These are phyloP conservation scores for Fraxinus paxiana DNA, from an alignment of 305 asterid genomes.

Conservation along the genomic window DNA sequence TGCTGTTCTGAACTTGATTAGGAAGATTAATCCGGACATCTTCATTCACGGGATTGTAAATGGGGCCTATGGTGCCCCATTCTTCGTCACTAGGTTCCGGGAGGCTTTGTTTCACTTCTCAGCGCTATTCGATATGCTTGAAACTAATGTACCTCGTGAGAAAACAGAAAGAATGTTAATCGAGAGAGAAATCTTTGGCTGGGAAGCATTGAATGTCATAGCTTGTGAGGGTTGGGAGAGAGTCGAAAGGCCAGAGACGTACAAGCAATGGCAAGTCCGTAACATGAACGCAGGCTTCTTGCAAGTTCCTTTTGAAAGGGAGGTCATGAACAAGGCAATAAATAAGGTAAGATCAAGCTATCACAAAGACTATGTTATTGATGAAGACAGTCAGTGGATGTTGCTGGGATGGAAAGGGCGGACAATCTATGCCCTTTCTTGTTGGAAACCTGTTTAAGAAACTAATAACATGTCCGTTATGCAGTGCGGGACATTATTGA, in stretches of 20 bases:
- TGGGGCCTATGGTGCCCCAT: conserved; percentile 67
- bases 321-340: conserved; percentile 40
- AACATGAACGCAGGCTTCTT: conserved; percentile 54
- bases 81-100: conserved; percentile 65
- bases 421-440: not conserved
- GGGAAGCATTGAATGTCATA: not conserved
- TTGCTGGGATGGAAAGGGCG: not conserved
- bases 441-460: not conserved
- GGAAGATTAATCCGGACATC: conserved; percentile 53
- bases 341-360: conserved; percentile 44
- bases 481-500: not conserved
- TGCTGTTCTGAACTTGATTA: conserved; percentile 50
- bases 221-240: conserved; percentile 54
- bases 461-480: not conserved
- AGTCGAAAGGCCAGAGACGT: conserved; percentile 75
- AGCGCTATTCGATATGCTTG: conserved; percentile 74
- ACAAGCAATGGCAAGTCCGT: conserved; percentile 79
- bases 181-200: not conserved
- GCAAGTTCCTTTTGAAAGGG: conserved; percentile 45
- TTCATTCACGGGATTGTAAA: conserved; percentile 66
- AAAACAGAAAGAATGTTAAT: conserved; percentile 20
- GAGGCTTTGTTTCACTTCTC: conserved; percentile 80
- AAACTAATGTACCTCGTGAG: conserved; percentile 52
- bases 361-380: conserved; percentile 66
- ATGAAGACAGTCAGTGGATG: conserved; percentile 30